Base-by-base conservation (phyloP, 2,329 filamentous ascomycete species). In the Talaromyces sp. region DNA sequence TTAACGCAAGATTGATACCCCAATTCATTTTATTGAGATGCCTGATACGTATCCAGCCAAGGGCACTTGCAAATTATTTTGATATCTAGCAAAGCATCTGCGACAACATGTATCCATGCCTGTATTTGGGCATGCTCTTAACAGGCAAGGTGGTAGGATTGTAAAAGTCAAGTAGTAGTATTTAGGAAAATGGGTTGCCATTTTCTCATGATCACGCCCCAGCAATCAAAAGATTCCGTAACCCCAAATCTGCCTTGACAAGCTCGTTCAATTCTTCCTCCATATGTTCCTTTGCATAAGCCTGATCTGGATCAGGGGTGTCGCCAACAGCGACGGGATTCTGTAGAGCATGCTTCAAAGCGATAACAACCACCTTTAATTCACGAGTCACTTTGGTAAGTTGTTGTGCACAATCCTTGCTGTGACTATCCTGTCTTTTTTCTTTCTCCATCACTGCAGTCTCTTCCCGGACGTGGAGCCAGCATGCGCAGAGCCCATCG, bases 401-500 rank as follows among this genome's bases (percentile, higher is more conserved):
- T 9, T 49, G 57, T 3, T 33, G 36, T 6, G 44, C 46, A 44
- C 6, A 52, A 50, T 17, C 45, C 37, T n/a, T 45, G 9, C 9
- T 9, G 24, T 9, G 24, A 27, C 24, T 9, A 4, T 9, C 24
- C 9, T 27, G 24, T 4, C 24, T 4, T 27, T 9, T 35, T 55
- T 55, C 36, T n/a, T 22, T 40, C 32, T 9, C n/a, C 16, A 19
- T 11, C 16, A 24, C 44, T 10, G 60, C 61, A 3, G 56, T 57
- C 13, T 78, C 76, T 17, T 71, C 67, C 2, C 74, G 61, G 14
- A 85, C 63, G 54, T 82, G 83, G 3, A 86, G 68, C 85, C 86
- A 90, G 67, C 85, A 87, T 1, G 84, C 66, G 32, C 81, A 78
- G 1, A 90, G 58, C 0, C 82, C 84, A 59, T 82, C 82, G 41